These are phyloP conservation scores for Sphenostylis stenocarpa DNA, from an alignment of 306 rosid species.

Conservation along the genomic window DNA sequence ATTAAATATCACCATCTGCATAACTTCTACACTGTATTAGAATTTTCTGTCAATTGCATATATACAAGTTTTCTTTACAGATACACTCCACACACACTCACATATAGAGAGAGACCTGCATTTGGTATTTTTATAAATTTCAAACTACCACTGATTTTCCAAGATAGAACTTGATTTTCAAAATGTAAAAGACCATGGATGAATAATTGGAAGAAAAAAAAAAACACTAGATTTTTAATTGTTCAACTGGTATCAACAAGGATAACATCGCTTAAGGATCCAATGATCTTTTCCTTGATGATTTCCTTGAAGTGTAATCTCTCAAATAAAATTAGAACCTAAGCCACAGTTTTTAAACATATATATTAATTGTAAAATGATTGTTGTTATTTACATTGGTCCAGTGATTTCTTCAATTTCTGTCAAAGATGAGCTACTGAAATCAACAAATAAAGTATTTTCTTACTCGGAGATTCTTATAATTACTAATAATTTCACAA, in stretches of 20 bases:
- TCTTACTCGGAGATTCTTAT: background rate
- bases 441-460: background rate
- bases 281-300: background rate
- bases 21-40: no score
- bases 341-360: background rate
- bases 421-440: background rate
- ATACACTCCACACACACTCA: background rate
- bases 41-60: no score
- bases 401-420: conserved; percentile 9
- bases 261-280: background rate
- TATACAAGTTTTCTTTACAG: no score
- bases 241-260: background rate
- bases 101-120: background rate
- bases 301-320: background rate
- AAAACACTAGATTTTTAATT: no score
- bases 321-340: background rate
- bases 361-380: background rate
- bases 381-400: conserved; percentile 4
- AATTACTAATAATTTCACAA: conserved; percentile 31
- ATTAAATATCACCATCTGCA: no score
- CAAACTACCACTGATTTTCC: no score
- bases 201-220: no score
- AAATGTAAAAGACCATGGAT: no score
- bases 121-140: no score
- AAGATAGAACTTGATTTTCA: no score